Conservation (phyloP, 2,329 filamentous ascomycete species). For the Penicillium griseofulvum region DNA sequence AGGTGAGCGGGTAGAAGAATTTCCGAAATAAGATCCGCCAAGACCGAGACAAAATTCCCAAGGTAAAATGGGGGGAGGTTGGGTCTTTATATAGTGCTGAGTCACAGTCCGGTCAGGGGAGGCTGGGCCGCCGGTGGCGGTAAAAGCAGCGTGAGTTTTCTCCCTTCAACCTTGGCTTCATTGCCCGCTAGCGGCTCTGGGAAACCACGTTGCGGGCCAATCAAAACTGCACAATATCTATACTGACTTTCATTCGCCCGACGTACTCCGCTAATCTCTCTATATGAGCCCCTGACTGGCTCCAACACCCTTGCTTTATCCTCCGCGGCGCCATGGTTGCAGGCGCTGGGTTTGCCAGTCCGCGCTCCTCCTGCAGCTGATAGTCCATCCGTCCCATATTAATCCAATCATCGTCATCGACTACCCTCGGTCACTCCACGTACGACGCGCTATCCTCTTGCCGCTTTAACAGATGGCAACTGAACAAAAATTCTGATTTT, state of each 20-base stretch:
- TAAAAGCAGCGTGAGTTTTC: conserved; percentile 36
- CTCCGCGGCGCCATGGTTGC: conserved; percentile 27
- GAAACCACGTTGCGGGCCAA: conserved; percentile 6
- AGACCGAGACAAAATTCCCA: conserved; percentile 40
- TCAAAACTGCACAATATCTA: background rate
- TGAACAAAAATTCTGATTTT: conserved; percentile 35
- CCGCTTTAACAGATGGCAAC: conserved; percentile 36
- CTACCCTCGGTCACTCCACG: conserved; percentile 27
- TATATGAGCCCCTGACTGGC: conserved; percentile 15
- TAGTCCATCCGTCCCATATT: conserved; percentile 18
- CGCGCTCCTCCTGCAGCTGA: conserved; percentile 30
- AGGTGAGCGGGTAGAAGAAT: conserved; percentile 28
- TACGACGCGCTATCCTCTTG: conserved; percentile 30
- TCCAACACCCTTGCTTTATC: conserved; percentile 27
- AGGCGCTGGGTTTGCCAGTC: conserved; percentile 29
- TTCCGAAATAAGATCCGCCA: conserved; percentile 35
- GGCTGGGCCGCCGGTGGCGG: conserved; percentile 37
- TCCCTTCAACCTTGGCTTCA: conserved; percentile 30
- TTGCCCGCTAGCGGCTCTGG: conserved; percentile 25
- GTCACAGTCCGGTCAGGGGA: conserved; percentile 37
- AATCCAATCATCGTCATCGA: conserved; percentile 29
- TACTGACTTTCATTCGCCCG: background rate
- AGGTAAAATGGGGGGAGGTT: conserved; percentile 34
- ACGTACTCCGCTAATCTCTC: background rate
- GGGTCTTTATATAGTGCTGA: conserved; percentile 43